Percentiles rank a stretch among this genome's conserved stretches.
Conservation (phyloP, 2,329 filamentous ascomycete genomes). For the Botrytis squamosa region DNA sequence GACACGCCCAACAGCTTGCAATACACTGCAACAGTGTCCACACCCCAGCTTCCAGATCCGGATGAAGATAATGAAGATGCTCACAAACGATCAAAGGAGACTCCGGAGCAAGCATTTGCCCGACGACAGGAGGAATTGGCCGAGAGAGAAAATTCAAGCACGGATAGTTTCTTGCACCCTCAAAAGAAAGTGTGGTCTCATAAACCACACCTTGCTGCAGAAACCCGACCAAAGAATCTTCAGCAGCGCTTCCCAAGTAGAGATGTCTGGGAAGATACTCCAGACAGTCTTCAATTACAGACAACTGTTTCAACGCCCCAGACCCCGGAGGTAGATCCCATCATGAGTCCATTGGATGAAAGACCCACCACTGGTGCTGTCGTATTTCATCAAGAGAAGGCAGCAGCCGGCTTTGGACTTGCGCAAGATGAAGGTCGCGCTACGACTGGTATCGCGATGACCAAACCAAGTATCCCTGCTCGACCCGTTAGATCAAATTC, state of each 20-base stretch:
- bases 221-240: slow-evolving; percentile 52
- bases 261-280: slow-evolving; percentile 93
- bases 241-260: slow-evolving; percentile 81
- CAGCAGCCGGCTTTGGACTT: slow-evolving; percentile 28
- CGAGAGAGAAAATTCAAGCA: slow-evolving; percentile 50
- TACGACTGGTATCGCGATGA: slow-evolving; percentile 47
- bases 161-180: slow-evolving; percentile 54
- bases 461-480: slow-evolving; percentile 56
- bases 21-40: slow-evolving; percentile 77
- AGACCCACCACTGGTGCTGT: slow-evolving; percentile 38
- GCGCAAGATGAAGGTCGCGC: slow-evolving; percentile 31
- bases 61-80: slow-evolving; percentile 42
- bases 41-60: slow-evolving; percentile 59
- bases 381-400: slow-evolving; percentile 35
- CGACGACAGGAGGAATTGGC: slow-evolving; percentile 65
- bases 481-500: slow-evolving; percentile 47
- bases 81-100: slow-evolving; percentile 36
- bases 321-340: slow-evolving; percentile 43
- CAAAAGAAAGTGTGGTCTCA: slow-evolving; percentile 51
- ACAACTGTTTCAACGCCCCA: slow-evolving; percentile 66
- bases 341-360: slow-evolving; percentile 45
- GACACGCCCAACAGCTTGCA: slow-evolving; percentile 86
- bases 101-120: slow-evolving; percentile 63
- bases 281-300: slow-evolving; percentile 77
- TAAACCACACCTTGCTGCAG: slow-evolving; percentile 51